Conservation (phyloP, 106 monocot species). For the Phalaenopsis aphrodite region DNA sequence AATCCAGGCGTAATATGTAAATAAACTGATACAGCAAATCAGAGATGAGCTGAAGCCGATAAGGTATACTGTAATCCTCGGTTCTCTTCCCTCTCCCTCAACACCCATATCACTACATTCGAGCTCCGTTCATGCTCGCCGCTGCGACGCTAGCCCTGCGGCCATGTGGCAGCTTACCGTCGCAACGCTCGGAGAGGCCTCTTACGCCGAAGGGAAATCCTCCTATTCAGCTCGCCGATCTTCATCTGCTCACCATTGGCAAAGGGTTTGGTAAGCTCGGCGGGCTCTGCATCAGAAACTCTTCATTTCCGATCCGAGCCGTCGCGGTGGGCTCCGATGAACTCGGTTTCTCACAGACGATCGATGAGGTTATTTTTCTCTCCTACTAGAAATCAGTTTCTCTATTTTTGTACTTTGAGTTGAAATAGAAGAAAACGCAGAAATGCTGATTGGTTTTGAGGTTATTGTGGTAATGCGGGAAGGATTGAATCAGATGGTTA, state of each 20-base stretch:
- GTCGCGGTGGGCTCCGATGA: conserved; percentile 47
- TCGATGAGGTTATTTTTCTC: conserved; percentile 17
- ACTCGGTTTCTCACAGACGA: conserved; percentile 24
- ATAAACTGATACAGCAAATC: too few relatives aligned
- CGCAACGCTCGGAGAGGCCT: conserved; percentile 4
- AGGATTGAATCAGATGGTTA: not conserved
- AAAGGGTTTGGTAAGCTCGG: conserved; percentile 3
- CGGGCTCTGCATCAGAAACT: not conserved
- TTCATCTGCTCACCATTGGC: conserved; percentile 8
- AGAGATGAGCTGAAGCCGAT: too few relatives aligned
- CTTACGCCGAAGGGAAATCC: not conserved
- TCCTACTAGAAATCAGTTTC: not conserved
- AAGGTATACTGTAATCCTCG: not conserved
- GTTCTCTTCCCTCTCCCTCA: not conserved
- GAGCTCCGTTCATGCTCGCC: conserved; percentile 30
- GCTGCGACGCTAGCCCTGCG: conserved; percentile 42
- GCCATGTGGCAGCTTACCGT: conserved; percentile 23
- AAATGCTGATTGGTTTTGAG: not conserved
- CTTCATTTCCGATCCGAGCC: conserved; percentile 18
- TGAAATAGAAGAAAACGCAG: not conserved
- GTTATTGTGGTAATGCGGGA: not conserved
- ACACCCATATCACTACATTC: not conserved
- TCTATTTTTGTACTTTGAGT: not conserved
- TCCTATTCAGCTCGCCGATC: conserved; percentile 8
- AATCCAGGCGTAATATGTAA: too few relatives aligned